Percentiles rank a stretch among this genome's conserved stretches.
Conservation (phyloP, 1,284 basidiomycete genomes). For the Entoloma clypeatum region DNA sequence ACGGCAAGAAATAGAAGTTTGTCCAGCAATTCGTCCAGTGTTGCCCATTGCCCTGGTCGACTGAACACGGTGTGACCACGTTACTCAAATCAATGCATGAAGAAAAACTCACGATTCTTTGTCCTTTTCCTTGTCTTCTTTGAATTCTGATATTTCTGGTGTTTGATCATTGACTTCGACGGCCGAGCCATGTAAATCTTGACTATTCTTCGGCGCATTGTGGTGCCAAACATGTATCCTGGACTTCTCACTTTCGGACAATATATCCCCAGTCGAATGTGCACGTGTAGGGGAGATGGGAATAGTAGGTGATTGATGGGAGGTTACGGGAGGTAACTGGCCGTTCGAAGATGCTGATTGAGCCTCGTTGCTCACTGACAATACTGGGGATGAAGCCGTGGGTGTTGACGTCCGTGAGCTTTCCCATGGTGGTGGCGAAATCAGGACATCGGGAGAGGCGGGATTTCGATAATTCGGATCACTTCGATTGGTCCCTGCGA, state of each 20-base stretch:
- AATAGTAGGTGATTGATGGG: constrained; percentile 27
- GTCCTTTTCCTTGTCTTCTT: constrained; percentile 25
- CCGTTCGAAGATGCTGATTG: not conserved
- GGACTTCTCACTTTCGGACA: constrained; percentile 45
- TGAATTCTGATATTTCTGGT: constrained; percentile 6
- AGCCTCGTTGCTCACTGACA: constrained; percentile 27
- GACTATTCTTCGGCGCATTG: constrained; percentile 4
- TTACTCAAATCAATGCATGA: constrained; percentile 7
- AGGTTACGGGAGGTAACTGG: constrained; percentile 5
- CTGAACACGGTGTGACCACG: constrained; percentile 28
- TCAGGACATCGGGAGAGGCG: constrained; percentile 61
- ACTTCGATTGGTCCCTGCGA: constrained; percentile 28
- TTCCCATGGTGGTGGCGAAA: constrained; percentile 51
- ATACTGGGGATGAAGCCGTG: constrained; percentile 39
- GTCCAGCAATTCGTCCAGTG: constrained; percentile 70
- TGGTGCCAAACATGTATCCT: constrained; percentile 26
- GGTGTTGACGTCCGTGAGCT: constrained; percentile 49
- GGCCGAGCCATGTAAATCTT: constrained; percentile 20
- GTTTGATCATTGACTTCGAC: constrained; percentile 7
- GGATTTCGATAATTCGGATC: constrained; percentile 55
- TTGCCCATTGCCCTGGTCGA: constrained; percentile 66
- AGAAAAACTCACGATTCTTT: constrained; percentile 42
- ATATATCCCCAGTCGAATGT: constrained; percentile 54
- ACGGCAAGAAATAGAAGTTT: constrained; percentile 72
- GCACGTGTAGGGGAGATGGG: constrained; percentile 47